phyloP scores from a whole-genome alignment of 75 land plant genomes.

The Sequoiadendron giganteum region DNA sequence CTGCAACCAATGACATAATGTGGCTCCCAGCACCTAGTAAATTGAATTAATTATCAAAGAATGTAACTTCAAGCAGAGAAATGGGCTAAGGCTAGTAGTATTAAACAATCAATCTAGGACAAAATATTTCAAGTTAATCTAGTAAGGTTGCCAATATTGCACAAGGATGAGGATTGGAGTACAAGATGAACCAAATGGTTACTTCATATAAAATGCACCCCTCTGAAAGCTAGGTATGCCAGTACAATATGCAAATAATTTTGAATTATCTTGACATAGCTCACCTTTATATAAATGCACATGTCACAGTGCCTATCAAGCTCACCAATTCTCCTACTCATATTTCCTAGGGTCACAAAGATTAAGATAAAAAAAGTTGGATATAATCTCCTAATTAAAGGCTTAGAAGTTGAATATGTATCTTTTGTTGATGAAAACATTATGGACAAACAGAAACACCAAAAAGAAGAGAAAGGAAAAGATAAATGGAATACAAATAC shows the following conservation, averaged over 20 bases:
- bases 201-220: neutral
- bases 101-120: neutral
- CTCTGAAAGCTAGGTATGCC: neutral
- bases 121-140: neutral
- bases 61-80: neutral
- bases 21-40: neutral
- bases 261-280: neutral
- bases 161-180: neutral
- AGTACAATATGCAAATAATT: neutral
- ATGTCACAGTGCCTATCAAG: neutral
- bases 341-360: too few species aligned
- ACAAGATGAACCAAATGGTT: neutral
- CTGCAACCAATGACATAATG: neutral
- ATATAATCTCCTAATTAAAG: too few species aligned
- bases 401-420: neutral
- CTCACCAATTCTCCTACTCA: neutral
- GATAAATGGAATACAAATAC: too few species aligned
- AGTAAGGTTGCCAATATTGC: neutral
- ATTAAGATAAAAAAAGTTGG: too few species aligned
- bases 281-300: neutral
- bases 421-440: neutral
- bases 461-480: too few species aligned
- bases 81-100: neutral
- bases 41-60: neutral
- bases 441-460: neutral